Conservation (phyloP, 331 rosid genomes). For the Spiraea crenata region DNA sequence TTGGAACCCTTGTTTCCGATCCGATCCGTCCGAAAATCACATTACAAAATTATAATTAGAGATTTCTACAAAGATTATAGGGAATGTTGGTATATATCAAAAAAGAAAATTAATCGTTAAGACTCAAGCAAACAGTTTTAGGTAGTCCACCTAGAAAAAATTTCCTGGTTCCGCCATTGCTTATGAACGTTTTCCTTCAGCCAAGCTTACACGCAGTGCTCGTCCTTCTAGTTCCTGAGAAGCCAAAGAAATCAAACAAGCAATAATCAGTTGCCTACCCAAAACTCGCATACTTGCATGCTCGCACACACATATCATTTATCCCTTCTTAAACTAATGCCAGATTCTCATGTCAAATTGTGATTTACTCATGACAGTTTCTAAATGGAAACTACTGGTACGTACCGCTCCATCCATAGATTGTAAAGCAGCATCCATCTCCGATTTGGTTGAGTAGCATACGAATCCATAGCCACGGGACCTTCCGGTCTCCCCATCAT, state of each 20-base stretch:
- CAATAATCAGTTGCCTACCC: not conserved
- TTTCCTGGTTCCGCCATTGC: no score
- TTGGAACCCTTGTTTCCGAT: no score
- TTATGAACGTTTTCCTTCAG: conserved; percentile 72
- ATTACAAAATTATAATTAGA: no score
- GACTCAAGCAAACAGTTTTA: no score
- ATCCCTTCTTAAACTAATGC: not conserved
- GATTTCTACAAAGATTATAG: no score
- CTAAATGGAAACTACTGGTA: not conserved
- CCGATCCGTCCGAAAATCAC: no score
- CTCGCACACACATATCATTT: no score
- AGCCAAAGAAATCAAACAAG: conserved; percentile 17
- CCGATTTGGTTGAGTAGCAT: conserved; percentile 60
- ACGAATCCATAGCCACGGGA: conserved; percentile 97
- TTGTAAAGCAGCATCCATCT: conserved; percentile 83
- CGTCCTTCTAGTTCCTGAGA: conserved; percentile 86
- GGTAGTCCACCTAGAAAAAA: no score
- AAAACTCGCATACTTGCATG: not conserved
- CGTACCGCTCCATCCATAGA: conserved; percentile 66
- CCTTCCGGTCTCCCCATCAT: conserved; percentile 78
- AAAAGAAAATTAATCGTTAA: no score
- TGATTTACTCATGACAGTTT: not conserved
- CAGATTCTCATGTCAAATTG: not conserved
- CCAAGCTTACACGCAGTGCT: conserved; percentile 77
- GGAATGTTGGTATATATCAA: no score